Evolutionary conservation across 2,329 filamentous ascomycete species (phyloP).

Genomic region (Tolypocladium ovalisporum): DNA sequence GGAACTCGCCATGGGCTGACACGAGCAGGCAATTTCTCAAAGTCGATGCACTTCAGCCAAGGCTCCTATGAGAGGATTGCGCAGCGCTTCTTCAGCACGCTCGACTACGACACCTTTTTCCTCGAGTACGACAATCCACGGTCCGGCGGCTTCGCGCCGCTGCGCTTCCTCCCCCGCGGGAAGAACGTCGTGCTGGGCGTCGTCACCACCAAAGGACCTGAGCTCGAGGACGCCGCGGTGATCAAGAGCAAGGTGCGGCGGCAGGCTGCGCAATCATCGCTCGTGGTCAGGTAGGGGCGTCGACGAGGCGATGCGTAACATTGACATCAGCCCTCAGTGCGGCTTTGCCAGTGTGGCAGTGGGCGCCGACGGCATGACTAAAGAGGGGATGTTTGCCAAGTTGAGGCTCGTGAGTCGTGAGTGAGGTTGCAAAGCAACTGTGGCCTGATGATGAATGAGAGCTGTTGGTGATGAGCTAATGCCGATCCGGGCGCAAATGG

Average conservation of each 20-base stretch:
- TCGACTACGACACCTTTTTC: slow-evolving; percentile 52
- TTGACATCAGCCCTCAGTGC: slow-evolving; percentile 60
- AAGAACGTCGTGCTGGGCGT: slow-evolving; percentile 54
- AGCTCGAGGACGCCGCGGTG: slow-evolving; percentile 43
- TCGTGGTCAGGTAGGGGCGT: slow-evolving; percentile 47
- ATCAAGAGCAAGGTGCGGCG: slow-evolving; percentile 42
- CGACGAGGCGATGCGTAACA: slow-evolving; percentile 52
- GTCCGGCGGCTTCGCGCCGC: slow-evolving; percentile 51
- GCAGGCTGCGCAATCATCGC: slow-evolving; percentile 56
- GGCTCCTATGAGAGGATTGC: slow-evolving; percentile 54
- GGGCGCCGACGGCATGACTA: slow-evolving; percentile 51
- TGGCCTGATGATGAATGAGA: slow-evolving; percentile 31
- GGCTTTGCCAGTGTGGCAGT: slow-evolving; percentile 60
- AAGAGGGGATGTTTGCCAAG: slow-evolving; percentile 61
- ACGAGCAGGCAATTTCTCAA: slow-evolving; percentile 47
- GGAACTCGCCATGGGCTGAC: slow-evolving; percentile 12
- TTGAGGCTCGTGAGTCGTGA: slow-evolving; percentile 59
- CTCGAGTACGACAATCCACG: slow-evolving; percentile 49
- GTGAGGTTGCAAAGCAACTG: slow-evolving; percentile 53
- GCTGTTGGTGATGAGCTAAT: neutral
- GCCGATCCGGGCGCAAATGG: too few species aligned
- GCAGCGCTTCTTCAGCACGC: slow-evolving; percentile 45
- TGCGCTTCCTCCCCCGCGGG: slow-evolving; percentile 44
- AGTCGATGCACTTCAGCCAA: slow-evolving; percentile 52
- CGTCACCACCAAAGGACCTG: slow-evolving; percentile 48